These are phyloP conservation scores for Solanum bulbocastanum DNA, from an alignment of 257 asterid species.

Conservation along the genomic window DNA sequence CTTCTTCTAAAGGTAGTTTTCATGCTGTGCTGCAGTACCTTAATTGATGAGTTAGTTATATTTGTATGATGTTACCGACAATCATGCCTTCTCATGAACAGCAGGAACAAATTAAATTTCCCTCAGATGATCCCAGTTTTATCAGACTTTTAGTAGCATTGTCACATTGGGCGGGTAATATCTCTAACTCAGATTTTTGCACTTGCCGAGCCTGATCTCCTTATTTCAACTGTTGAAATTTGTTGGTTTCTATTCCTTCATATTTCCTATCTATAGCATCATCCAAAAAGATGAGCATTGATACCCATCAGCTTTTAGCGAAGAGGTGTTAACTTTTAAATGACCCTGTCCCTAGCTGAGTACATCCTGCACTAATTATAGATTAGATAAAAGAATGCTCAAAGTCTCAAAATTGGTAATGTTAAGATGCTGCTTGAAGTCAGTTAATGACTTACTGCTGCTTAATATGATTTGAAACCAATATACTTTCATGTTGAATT, in stretches of 20 bases:
- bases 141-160: conserved; percentile 58
- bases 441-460: neutral
- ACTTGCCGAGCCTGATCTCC: neutral
- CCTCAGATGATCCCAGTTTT: conserved; percentile 28
- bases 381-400: neutral
- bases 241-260: neutral
- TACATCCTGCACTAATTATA: neutral
- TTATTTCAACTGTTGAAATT: neutral
- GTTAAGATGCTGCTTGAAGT: neutral
- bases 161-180: conserved; percentile 57
- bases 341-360: conserved; percentile 55
- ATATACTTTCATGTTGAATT: neutral
- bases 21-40: neutral
- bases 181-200: neutral
- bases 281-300: neutral
- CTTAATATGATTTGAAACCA: neutral
- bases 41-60: neutral
- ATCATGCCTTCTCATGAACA: conserved; percentile 9
- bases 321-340: neutral
- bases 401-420: neutral
- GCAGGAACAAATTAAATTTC: conserved; percentile 27
- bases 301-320: neutral
- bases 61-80: neutral
- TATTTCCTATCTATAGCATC: neutral
- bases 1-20: conserved; percentile 45